A percentile compares a stretch with the other conserved stretches of the same genome.
Evolutionary conservation across 768 basidiomycete genomes (phyloP).

Genomic region (Tylopilus sp.): DNA sequence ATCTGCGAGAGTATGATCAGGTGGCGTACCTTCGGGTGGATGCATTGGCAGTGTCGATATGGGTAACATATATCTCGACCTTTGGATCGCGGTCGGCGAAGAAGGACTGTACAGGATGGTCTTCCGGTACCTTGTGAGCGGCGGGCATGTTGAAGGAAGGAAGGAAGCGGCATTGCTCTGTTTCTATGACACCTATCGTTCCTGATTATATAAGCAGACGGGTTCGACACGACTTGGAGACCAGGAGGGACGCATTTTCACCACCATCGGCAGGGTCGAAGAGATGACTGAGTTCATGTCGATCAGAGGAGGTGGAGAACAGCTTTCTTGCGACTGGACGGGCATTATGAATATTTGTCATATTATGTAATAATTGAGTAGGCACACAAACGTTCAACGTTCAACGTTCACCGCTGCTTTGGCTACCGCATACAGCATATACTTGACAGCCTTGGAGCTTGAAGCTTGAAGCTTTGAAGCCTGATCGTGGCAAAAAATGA

Average conservation of each 20-base stretch:
- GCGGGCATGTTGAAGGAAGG: slow-evolving; percentile 22
- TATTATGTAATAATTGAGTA: no score
- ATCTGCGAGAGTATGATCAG: background rate
- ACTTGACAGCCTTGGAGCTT: no score
- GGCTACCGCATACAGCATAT: no score
- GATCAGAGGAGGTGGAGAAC: background rate
- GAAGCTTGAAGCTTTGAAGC: no score
- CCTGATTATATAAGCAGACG: slow-evolving; percentile 20
- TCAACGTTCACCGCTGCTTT: background rate
- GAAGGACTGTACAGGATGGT: slow-evolving; percentile 25
- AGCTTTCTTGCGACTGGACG: background rate
- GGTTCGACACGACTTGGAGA: background rate
- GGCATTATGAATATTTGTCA: no score
- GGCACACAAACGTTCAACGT: background rate
- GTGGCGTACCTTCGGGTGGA: slow-evolving; percentile 25
- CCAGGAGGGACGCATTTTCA: background rate
- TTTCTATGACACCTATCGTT: background rate
- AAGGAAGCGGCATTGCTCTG: slow-evolving; percentile 3
- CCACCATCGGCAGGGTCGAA: background rate
- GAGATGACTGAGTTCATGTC: background rate
- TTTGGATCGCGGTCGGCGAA: slow-evolving; percentile 14
- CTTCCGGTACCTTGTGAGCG: slow-evolving; percentile 22
- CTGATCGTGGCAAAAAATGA: no score
- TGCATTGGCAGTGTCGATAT: slow-evolving; percentile 20
- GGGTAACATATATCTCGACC: slow-evolving; percentile 30